These are phyloP conservation scores for Echeveria elegans DNA, from an alignment of 164 flowering plant genomes.

Conservation along the genomic window DNA sequence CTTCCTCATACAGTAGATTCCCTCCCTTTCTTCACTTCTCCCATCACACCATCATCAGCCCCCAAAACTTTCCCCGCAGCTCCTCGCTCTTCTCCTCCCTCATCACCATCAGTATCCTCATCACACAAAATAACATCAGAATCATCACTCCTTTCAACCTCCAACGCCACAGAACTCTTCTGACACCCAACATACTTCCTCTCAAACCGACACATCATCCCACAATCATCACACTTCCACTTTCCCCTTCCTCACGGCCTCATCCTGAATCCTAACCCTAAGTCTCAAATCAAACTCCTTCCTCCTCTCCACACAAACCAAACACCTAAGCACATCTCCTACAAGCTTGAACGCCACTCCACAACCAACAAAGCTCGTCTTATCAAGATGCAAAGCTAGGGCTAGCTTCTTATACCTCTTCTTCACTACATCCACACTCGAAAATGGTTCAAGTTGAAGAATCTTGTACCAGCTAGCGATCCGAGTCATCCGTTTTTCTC, in stretches of 20 bases:
- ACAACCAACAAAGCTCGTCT: constrained; percentile 40
- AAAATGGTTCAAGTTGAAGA: constrained; percentile 62
- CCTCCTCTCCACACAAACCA: constrained; percentile 47
- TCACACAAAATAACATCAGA: constrained; percentile 8
- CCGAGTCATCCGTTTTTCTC: constrained; percentile 8
- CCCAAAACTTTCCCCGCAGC: too few species aligned
- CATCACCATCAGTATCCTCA: too few species aligned
- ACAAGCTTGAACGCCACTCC: constrained; percentile 79
- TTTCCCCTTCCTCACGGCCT: constrained; percentile 13
- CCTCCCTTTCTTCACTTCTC: not conserved
- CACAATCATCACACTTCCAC: constrained; percentile 40
- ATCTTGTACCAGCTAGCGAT: constrained; percentile 50
- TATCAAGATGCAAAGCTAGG: constrained; percentile 64
- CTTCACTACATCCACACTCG: constrained; percentile 45
- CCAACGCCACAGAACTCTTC: constrained; percentile 59
- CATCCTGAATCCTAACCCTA: too few species aligned
- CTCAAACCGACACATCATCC: constrained; percentile 64
- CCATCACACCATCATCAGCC: too few species aligned
- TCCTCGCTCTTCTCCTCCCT: too few species aligned
- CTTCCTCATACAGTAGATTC: not conserved
- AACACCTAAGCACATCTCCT: constrained; percentile 45
- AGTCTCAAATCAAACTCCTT: constrained; percentile 62
- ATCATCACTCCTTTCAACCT: constrained; percentile 23
- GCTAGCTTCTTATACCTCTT: constrained; percentile 73
- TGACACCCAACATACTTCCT: constrained; percentile 63